Evolutionary conservation across 371 early-diverging fungal species (phyloP).

Genomic region (Conidiobolus coronatus): DNA sequence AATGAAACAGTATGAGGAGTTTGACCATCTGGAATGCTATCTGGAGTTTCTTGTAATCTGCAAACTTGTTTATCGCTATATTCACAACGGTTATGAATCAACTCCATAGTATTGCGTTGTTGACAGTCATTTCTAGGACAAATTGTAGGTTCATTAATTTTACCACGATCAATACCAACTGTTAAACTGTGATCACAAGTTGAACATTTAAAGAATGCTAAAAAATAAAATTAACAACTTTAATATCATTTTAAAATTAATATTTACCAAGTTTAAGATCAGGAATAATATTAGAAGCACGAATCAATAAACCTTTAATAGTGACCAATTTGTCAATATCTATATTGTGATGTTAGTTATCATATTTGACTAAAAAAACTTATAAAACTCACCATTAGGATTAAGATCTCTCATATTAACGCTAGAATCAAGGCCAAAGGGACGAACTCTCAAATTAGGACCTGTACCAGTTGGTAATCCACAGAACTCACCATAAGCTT

Average conservation of each 20-base stretch:
- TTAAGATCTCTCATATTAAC: constrained; percentile 90
- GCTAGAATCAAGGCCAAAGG: constrained; percentile 57
- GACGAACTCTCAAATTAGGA: constrained; percentile 42
- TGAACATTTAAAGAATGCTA: constrained; percentile 77
- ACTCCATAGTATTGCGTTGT: constrained; percentile 51
- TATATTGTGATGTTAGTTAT: too few species aligned
- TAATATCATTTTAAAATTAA: background rate
- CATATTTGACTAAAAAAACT: background rate
- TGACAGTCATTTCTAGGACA: constrained; percentile 70
- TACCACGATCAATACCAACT: constrained; percentile 77
- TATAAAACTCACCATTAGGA: constrained; percentile 30
- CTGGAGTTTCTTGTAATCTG: constrained; percentile 96
- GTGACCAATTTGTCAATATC: constrained; percentile 96
- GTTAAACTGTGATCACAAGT: constrained; percentile 61
- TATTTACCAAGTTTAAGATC: constrained; percentile 60
- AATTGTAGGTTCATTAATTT: constrained; percentile 76
- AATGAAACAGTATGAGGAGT: constrained; percentile 95
- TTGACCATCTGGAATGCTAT: constrained; percentile 95
- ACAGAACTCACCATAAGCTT: constrained; percentile 47
- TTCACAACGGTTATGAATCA: constrained; percentile 82
- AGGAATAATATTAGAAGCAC: constrained; percentile 84
- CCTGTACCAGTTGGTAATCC: constrained; percentile 20
- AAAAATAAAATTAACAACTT: background rate
- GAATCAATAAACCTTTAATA: constrained; percentile 89
- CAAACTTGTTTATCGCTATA: constrained; percentile 95